Evolutionary conservation across 306 rosid genomes (phyloP).

Genomic region (Castanea crenata): DNA sequence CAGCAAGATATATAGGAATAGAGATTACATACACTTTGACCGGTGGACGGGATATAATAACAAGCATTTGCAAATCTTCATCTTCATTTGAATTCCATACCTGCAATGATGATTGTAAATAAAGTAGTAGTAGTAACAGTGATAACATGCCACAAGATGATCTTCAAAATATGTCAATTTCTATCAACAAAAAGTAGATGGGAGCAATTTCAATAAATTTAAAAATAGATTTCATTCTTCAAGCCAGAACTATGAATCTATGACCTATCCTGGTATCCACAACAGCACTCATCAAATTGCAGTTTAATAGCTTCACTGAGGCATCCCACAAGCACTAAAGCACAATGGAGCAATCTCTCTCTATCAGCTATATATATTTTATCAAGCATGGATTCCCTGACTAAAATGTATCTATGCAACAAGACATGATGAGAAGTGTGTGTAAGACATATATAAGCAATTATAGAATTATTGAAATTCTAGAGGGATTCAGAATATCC

Average conservation of each 20-base stretch:
- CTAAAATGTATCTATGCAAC: no score
- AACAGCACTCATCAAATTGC: no score
- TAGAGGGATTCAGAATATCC: constrained; percentile 67
- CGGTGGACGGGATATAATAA: constrained; percentile 80
- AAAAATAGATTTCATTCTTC: background rate
- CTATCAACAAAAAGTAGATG: background rate
- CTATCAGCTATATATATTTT: no score
- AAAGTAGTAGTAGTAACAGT: background rate
- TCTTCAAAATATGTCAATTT: background rate
- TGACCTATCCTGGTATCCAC: no score
- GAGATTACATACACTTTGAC: constrained; percentile 68
- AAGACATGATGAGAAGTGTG: no score
- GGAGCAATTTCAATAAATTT: background rate
- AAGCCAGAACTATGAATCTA: background rate
- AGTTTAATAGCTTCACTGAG: no score
- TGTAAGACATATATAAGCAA: no score
- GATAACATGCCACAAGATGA: background rate
- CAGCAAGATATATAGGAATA: no score
- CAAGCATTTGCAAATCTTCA: constrained; percentile 84
- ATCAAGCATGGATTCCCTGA: no score
- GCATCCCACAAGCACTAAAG: no score
- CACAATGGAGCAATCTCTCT: no score
- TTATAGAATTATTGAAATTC: constrained; percentile 9
- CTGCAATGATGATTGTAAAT: constrained; percentile 44
- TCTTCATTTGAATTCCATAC: constrained; percentile 68